Evolutionary conservation across 108 stramenopile species (phyloP), one percentile per base, ranked within the genome.

Genomic region (Discostella stelligeroides): DNA sequence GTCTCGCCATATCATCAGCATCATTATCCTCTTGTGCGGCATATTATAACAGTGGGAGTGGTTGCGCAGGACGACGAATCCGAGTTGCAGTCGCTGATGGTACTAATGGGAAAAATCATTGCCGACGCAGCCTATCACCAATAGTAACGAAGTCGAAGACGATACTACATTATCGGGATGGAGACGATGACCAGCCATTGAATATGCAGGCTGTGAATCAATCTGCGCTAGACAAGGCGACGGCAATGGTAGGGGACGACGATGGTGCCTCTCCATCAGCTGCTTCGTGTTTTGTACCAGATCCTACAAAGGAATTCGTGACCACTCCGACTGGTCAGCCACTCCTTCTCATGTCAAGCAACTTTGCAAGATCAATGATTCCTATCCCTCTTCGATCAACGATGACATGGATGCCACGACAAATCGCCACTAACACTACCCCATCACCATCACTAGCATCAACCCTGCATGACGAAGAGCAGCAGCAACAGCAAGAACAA

Each of bases 1-100:
- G 34, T 21, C 42, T 76, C 51, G 13, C 68, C 12, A 46, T 61
- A 20, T 57, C 66, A 4, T 62, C n/a, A n/a, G n/a, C n/a, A n/a
- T n/a, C n/a, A n/a, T n/a, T n/a, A n/a, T n/a, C n/a, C n/a, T n/a
- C 67, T 24, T 59, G 58, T 21, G 41, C 2, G 27, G 60, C 42
- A n/a, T 42, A 41, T 42, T 42, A 41, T 42, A 60, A 21, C 53
- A 13, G 27, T 54, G 12, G 21, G 23, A n/a, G 38, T 4, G 20
- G 11, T 20, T 4, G 39, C 12, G 28, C 4, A n/a, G 57, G 12
- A 21, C 20, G 60, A 45, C 60, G 14, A 37, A 10, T 61, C 60
- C 11, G 39, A 61, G 43, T n/a, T 9, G 4, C 43, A 45, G 43
- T 10, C 7, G 43, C n/a, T 1, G 34, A 34, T 5, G 34, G 34